phyloP scores from a whole-genome alignment of 208 protist genomes.

The Crithidia fasciculata region DNA sequence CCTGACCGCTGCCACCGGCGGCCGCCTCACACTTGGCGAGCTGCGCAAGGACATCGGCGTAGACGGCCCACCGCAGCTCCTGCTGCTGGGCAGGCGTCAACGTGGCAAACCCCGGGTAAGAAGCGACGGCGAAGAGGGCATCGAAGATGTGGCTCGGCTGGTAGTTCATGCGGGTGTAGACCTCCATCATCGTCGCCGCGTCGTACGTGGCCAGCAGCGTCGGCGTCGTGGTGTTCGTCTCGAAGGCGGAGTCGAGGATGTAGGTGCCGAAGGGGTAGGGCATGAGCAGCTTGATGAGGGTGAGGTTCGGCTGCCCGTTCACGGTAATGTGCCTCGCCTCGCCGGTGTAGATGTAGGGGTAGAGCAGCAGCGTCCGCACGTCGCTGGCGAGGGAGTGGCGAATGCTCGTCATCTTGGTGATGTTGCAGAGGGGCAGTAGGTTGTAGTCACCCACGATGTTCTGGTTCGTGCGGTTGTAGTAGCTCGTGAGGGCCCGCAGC shows the following conservation, averaged over 20 bases:
- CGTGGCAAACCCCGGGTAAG: constrained; percentile 32
- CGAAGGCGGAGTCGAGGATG: constrained; percentile 15
- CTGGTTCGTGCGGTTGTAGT: constrained; percentile 69
- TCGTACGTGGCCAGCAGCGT: constrained; percentile 26
- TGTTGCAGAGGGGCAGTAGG: constrained; percentile 63
- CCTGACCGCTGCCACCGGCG: not conserved
- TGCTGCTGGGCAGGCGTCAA: constrained; percentile 38
- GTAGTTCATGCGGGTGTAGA: constrained; percentile 26
- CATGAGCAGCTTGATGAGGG: constrained; percentile 73
- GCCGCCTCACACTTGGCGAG: constrained; percentile 31
- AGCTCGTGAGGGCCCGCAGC: constrained; percentile 31
- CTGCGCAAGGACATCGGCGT: constrained; percentile 22
- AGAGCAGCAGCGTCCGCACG: constrained; percentile 41
- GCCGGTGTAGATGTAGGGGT: constrained; percentile 65
- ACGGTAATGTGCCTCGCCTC: constrained; percentile 20
- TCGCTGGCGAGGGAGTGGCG: constrained; percentile 30
- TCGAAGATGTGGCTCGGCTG: constrained; percentile 19
- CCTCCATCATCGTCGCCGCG: constrained; percentile 23
- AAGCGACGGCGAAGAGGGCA: constrained; percentile 25
- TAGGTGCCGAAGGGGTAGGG: constrained; percentile 47
- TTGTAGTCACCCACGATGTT: constrained; percentile 54
- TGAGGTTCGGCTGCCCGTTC: constrained; percentile 46
- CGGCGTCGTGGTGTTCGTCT: constrained; percentile 42
- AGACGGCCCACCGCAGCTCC: constrained; percentile 51
- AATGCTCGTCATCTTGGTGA: constrained; percentile 39